phyloP scores from a whole-genome alignment of 2,329 filamentous ascomycete species.

The Scedosporium dehoogii region DNA sequence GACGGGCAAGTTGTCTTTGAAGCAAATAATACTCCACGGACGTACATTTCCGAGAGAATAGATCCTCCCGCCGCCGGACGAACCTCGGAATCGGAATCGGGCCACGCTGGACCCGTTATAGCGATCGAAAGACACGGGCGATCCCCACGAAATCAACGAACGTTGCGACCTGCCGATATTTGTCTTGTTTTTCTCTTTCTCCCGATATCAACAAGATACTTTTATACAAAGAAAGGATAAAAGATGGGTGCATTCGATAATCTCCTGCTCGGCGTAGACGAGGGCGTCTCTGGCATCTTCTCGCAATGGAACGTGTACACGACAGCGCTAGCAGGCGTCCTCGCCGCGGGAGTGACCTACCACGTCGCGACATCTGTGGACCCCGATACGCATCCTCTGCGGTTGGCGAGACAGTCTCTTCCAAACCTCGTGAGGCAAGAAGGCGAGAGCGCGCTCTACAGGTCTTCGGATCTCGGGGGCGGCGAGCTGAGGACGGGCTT shows the following conservation, averaged over 20 bases:
- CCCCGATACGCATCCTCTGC: constrained; percentile 83
- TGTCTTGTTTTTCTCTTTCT: background rate
- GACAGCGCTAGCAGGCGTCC: constrained; percentile 54
- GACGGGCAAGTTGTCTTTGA: no score
- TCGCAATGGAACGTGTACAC: constrained; percentile 77
- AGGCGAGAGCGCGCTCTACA: constrained; percentile 76
- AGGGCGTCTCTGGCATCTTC: constrained; percentile 57
- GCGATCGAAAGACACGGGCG: no score
- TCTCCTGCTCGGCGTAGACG: constrained; percentile 43
- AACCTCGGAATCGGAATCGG: background rate
- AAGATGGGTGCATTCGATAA: constrained; percentile 40
- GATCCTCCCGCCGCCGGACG: background rate
- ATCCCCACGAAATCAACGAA: no score
- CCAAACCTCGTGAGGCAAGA: constrained; percentile 70
- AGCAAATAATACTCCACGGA: no score
- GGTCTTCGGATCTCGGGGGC: constrained; percentile 78
- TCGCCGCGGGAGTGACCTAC: constrained; percentile 61
- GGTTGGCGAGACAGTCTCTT: constrained; percentile 76
- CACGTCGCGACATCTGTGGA: constrained; percentile 63
- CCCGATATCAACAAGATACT: background rate
- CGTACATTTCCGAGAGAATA: no score
- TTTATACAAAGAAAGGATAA: background rate
- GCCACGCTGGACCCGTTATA: background rate
- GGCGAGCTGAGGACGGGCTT: constrained; percentile 69
- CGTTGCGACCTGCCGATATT: background rate